Base-by-base conservation (phyloP, 495 filamentous ascomycete genomes). In the Penicillium odoratum region DNA sequence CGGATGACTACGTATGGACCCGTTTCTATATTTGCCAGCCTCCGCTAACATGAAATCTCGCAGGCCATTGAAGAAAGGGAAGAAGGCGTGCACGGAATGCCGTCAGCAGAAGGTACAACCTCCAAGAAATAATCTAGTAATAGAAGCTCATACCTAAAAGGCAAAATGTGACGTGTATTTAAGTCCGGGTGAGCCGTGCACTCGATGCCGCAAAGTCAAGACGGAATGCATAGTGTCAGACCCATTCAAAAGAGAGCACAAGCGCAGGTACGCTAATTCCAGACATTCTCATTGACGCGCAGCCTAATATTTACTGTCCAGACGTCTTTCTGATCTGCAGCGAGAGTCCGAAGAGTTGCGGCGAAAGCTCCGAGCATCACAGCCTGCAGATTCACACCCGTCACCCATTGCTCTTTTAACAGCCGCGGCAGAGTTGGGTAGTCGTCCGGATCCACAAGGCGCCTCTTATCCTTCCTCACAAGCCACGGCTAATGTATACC, bases 31-130 rank as follows among this genome's bases (percentile, higher is more conserved):
- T 31, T n/a, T 56, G 7, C 10, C 31, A 9, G 21, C 25, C 2
- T 1, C 33, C 28, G 33, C 46, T 68, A 48, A 66, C 48, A 58
- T 60, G 49, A 30, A 7, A 1, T 36, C 33, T 25, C 52, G 50
- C 48, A 69, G 62, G 56, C 71, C 77, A 48, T 72, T 73, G 45
- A 73, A 68, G 64, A 69, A 74, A 46, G 67, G 65, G 29, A 78
- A 75, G 59, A 77, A 73, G 55, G 76, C 76, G 33, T 78, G 74
- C 59, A 77, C 74, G 3, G 69, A 76, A 56, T 78, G 76, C 62
- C 69, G 74, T 29, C 76, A 78, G 59, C 76, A 78, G 56, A 78
- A 78, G 69, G 74, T 73, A 4, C 29, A 30, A 16, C 5, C n/a
- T 5, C 16, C 3, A 36, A 21, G 5, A 29, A 3, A 9, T 5